phyloP scores from a whole-genome alignment of 2,329 filamentous ascomycete species.

The Microdochium paspali region DNA sequence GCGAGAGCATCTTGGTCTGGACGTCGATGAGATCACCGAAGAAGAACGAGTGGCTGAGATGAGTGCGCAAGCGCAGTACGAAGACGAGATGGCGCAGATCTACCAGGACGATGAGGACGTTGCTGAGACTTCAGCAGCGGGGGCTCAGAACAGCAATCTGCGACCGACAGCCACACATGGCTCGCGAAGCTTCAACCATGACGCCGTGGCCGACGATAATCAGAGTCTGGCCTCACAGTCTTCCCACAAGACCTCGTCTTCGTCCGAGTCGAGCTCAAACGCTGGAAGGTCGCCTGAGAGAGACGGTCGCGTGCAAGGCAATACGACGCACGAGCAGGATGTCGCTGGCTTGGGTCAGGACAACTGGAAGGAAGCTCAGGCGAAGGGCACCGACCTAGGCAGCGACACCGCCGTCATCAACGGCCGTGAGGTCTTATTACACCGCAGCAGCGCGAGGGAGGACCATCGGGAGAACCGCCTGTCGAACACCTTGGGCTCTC shows the following conservation, averaged over 20 bases:
- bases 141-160: conserved; percentile 4
- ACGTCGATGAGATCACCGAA: conserved; percentile 84
- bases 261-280: conserved; percentile 13
- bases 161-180: conserved; percentile 1
- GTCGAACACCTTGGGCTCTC: background rate
- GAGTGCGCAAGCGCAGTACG: conserved; percentile 44
- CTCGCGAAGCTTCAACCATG: conserved; percentile 19
- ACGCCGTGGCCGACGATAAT: conserved; percentile 9
- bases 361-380: conserved; percentile 58
- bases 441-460: conserved; percentile 13
- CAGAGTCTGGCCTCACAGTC: conserved; percentile 7
- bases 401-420: conserved; percentile 63
- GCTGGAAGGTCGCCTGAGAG: conserved; percentile 22
- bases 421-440: conserved; percentile 63
- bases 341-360: conserved; percentile 72
- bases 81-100: conserved; percentile 52
- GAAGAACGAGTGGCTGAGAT: conserved; percentile 62
- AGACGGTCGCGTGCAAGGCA: conserved; percentile 50
- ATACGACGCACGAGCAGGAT: conserved; percentile 59
- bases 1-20: conserved; percentile 92
- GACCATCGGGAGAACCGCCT: background rate
- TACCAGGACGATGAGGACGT: conserved; percentile 39
- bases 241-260: conserved; percentile 9
- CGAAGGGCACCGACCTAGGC: conserved; percentile 49
- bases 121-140: conserved; percentile 9